Evolutionary conservation across 2,329 filamentous ascomycete species (phyloP).

Genomic region (Epicoccum nigrum): DNA sequence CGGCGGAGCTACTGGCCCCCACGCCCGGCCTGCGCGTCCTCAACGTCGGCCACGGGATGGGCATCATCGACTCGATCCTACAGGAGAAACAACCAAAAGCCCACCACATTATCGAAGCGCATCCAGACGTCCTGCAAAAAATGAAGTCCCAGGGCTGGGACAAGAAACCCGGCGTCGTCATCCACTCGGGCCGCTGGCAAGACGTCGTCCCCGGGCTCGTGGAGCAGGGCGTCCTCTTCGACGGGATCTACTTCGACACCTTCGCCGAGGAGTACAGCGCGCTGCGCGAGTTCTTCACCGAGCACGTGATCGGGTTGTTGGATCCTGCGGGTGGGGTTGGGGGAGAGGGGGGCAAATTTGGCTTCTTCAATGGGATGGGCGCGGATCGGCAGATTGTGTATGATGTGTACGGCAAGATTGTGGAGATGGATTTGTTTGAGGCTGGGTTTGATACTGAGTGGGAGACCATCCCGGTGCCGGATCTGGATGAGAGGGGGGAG

Average conservation of each 20-base stretch:
- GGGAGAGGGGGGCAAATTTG: conserved; percentile 59
- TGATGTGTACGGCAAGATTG: conserved; percentile 89
- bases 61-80: conserved; percentile 57
- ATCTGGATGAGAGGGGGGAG: conserved; percentile 71
- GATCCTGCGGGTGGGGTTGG: conserved; percentile 56
- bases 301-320: conserved; percentile 81
- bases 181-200: conserved; percentile 59
- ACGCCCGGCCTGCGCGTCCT: conserved; percentile 52
- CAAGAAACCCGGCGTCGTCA: conserved; percentile 55
- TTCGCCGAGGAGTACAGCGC: conserved; percentile 93
- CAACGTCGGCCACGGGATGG: conserved; percentile 60
- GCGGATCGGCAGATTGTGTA: conserved; percentile 93
- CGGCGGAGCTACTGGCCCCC: conserved; percentile 52
- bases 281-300: conserved; percentile 84
- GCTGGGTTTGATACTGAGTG: conserved; percentile 90
- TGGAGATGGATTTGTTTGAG: conserved; percentile 88
- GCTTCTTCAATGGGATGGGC: conserved; percentile 78
- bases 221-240: conserved; percentile 51
- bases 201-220: conserved; percentile 55
- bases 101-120: conserved; percentile 60
- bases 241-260: conserved; percentile 88
- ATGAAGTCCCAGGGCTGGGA: conserved; percentile 57
- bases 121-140: conserved; percentile 54
- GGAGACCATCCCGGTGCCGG: conserved; percentile 77
- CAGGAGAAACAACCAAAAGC: conserved; percentile 51